These are phyloP conservation scores for Plasmodium blacklocki DNA, from an alignment of 169 alveolate species.

Conservation along the genomic window DNA sequence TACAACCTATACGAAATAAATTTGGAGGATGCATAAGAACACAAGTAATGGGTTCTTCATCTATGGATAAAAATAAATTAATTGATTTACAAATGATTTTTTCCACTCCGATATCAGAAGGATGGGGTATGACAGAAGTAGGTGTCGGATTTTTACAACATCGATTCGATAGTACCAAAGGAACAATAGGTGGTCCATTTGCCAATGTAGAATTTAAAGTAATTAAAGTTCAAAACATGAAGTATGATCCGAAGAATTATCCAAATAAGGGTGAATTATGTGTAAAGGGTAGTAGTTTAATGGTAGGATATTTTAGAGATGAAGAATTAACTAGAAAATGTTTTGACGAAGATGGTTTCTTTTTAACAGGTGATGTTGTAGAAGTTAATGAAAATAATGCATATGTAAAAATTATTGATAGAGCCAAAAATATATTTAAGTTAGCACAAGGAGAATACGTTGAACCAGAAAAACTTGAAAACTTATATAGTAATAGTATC, in stretches of 20 bases:
- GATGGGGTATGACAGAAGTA: slow-evolving; percentile 88
- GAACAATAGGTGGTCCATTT: slow-evolving; percentile 86
- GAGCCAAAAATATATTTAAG: slow-evolving; percentile 95
- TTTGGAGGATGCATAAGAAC: slow-evolving; percentile 83
- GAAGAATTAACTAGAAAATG: slow-evolving; percentile 90
- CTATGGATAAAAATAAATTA: slow-evolving; percentile 80
- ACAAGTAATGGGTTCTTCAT: slow-evolving; percentile 85
- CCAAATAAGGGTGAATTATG: slow-evolving; percentile 86
- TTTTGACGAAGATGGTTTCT: slow-evolving; percentile 93
- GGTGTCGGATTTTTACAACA: slow-evolving; percentile 83
- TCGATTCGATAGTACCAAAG: slow-evolving; percentile 80
- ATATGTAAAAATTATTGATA: slow-evolving; percentile 92
- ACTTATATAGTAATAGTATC: slow-evolving; percentile 81
- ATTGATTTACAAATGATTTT: slow-evolving; percentile 80
- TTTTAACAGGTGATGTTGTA: slow-evolving; percentile 95
- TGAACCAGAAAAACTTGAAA: slow-evolving; percentile 96
- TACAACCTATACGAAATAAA: slow-evolving; percentile 79
- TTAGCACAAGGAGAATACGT: slow-evolving; percentile 97
- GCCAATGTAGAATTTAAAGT: slow-evolving; percentile 79
- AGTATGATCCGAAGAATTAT: slow-evolving; percentile 81
- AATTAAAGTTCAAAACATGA: slow-evolving; percentile 78
- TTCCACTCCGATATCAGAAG: slow-evolving; percentile 83
- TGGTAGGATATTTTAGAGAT: slow-evolving; percentile 91
- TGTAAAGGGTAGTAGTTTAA: slow-evolving; percentile 89
- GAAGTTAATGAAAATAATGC: slow-evolving; percentile 88